A percentile compares a stretch with the other conserved stretches of the same genome.
Conservation (phyloP, 2,329 filamentous ascomycete genomes). For the Venturiaceae sp. region DNA sequence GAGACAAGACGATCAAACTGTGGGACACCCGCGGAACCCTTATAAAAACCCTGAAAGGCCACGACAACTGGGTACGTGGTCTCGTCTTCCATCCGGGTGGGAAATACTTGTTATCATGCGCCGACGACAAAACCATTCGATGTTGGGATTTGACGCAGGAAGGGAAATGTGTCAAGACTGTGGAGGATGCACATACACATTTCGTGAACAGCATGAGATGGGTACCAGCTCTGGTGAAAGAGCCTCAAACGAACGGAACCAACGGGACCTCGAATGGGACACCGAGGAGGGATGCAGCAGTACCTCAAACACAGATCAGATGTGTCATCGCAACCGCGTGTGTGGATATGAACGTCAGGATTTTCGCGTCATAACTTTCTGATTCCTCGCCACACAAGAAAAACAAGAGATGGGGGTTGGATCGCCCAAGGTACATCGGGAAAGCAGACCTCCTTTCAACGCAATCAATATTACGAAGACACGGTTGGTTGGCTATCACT, state of each 20-base stretch:
- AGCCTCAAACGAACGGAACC: constrained; percentile 30
- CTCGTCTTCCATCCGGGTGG: constrained; percentile 86
- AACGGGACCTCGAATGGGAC: constrained; percentile 28
- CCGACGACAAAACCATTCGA: constrained; percentile 83
- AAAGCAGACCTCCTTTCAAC: not conserved
- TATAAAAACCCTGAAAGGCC: constrained; percentile 74
- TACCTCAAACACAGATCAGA: constrained; percentile 53
- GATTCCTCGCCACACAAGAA: not conserved
- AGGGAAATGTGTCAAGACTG: constrained; percentile 75
- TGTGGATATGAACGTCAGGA: constrained; percentile 68
- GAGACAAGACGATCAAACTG: constrained; percentile 83
- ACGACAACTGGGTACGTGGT: constrained; percentile 89
- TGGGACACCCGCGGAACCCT: constrained; percentile 82
- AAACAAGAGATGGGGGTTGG: not conserved
- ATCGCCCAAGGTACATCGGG: not conserved
- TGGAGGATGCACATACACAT: constrained; percentile 68
- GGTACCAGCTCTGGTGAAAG: constrained; percentile 67
- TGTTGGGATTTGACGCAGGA: constrained; percentile 93
- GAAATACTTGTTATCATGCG: constrained; percentile 76
- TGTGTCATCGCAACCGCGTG: constrained; percentile 83
- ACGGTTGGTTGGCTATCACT: no score
- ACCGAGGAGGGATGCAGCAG: constrained; percentile 41
- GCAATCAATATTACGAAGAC: not conserved
- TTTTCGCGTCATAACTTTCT: constrained; percentile 50
- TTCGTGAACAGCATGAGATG: constrained; percentile 83